These are phyloP conservation scores for Cercospora berteroae DNA, from an alignment of 2,329 filamentous ascomycete genomes.

Conservation along the genomic window DNA sequence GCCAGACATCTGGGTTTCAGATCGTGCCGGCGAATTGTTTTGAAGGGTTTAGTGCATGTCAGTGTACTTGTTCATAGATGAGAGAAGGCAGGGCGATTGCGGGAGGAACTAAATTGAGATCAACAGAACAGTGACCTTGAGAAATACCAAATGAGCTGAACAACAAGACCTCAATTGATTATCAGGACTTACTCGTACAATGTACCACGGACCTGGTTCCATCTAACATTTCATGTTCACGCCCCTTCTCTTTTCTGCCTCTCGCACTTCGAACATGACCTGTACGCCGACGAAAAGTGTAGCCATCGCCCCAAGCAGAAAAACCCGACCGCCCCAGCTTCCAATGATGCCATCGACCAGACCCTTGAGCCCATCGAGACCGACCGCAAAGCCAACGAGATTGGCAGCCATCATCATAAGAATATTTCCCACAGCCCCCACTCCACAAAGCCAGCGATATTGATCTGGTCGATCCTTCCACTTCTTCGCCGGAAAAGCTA, in stretches of 20 bases:
- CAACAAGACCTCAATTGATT: too few species aligned
- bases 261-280: conserved; percentile 93
- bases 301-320: conserved; percentile 68
- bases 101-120: too few species aligned
- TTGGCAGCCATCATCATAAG: conserved; percentile 97
- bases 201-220: background rate
- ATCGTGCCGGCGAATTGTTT: background rate
- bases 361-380: conserved; percentile 78
- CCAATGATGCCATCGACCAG: conserved; percentile 73
- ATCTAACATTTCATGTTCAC: conserved; percentile 75
- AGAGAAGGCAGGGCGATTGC: background rate
- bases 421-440: conserved; percentile 79
- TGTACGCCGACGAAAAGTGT: conserved; percentile 82
- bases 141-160: too few species aligned
- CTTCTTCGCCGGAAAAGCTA: conserved; percentile 69
- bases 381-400: conserved; percentile 89
- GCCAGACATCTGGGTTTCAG: background rate
- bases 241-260: conserved; percentile 77
- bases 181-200: background rate
- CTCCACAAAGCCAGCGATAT: conserved; percentile 76
- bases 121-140: too few species aligned
- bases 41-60: background rate
- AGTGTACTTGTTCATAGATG: background rate
- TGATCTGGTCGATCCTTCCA: conserved; percentile 68
- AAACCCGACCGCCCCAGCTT: conserved; percentile 71